Conservation (phyloP, 805 yeast genomes). For the Saccharomycopsis amapae region DNA sequence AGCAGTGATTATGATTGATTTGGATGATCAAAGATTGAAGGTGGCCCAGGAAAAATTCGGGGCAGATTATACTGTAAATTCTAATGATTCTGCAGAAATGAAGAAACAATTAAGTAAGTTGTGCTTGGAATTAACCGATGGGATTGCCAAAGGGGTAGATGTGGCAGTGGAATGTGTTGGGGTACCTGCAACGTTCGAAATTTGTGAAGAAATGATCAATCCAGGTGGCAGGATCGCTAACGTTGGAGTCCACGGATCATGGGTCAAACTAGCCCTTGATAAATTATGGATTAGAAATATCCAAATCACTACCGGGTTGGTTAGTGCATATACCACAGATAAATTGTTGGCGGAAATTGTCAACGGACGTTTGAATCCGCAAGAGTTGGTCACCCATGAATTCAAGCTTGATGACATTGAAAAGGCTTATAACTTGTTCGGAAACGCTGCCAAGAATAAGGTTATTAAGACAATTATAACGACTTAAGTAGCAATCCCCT, state of each 20-base stretch:
- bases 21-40: conserved; percentile 50
- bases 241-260: conserved; percentile 47
- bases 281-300: conserved; percentile 41
- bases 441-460: conserved; percentile 44
- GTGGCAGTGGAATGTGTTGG: conserved; percentile 63
- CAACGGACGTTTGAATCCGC: conserved; percentile 34
- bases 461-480: conserved; percentile 53
- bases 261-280: conserved; percentile 36
- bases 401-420: conserved; percentile 48
- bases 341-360: conserved; percentile 33
- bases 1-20: conserved; percentile 49
- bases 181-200: conserved; percentile 51
- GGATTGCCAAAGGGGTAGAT: conserved; percentile 44
- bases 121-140: conserved; percentile 25
- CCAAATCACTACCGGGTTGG: conserved; percentile 42
- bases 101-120: conserved; percentile 33
- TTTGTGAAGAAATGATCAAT: conserved; percentile 47
- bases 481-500: no score
- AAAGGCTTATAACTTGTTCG: conserved; percentile 54
- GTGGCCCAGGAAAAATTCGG: conserved; percentile 51
- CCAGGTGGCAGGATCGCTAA: conserved; percentile 62
- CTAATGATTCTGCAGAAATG: conserved; percentile 38
- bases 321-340: conserved; percentile 39
- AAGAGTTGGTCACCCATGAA: conserved; percentile 46
- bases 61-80: conserved; percentile 51